phyloP scores from a whole-genome alignment of 2,329 filamentous ascomycete genomes.

The Microcera coccophila region DNA sequence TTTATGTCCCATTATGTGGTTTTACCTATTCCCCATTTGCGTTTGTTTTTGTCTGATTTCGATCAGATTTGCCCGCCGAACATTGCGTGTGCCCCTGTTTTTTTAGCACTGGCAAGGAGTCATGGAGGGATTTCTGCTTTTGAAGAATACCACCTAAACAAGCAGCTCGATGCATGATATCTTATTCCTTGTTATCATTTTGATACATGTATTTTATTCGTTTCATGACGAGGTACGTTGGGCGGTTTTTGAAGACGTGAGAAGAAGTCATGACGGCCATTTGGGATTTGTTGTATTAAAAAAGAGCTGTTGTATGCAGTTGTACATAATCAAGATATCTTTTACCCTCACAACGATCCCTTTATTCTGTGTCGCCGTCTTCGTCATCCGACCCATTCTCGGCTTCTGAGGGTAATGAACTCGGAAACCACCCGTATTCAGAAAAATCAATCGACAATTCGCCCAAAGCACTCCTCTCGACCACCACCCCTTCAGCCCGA shows the following conservation, averaged over 20 bases:
- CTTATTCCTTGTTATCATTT: conserved; percentile 11
- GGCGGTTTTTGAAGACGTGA: background rate
- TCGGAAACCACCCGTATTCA: conserved; percentile 55
- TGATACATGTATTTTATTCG: conserved; percentile 9
- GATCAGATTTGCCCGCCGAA: conserved; percentile 9
- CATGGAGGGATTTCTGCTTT: conserved; percentile 20
- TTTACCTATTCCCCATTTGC: conserved; percentile 23
- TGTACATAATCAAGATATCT: conserved; percentile 1
- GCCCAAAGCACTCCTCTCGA: conserved; percentile 46
- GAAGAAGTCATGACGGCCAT: conserved; percentile 1
- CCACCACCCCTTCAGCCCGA: conserved; percentile 49
- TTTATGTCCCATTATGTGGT: conserved; percentile 25
- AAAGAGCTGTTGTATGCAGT: background rate
- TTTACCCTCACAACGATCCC: too few relatives aligned
- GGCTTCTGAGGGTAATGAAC: conserved; percentile 44
- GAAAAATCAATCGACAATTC: conserved; percentile 50
- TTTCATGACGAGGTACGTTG: conserved; percentile 8
- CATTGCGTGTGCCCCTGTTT: conserved; percentile 19
- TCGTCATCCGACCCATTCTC: conserved; percentile 9
- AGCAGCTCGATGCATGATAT: conserved; percentile 26
- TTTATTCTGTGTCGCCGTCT: conserved; percentile 1
- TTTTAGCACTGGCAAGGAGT: conserved; percentile 32
- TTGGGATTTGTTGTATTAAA: background rate
- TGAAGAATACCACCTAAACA: conserved; percentile 25
- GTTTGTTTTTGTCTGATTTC: conserved; percentile 21